Evolutionary conservation across 805 yeast species (phyloP).

Genomic region (Lipomyces kockii): DNA sequence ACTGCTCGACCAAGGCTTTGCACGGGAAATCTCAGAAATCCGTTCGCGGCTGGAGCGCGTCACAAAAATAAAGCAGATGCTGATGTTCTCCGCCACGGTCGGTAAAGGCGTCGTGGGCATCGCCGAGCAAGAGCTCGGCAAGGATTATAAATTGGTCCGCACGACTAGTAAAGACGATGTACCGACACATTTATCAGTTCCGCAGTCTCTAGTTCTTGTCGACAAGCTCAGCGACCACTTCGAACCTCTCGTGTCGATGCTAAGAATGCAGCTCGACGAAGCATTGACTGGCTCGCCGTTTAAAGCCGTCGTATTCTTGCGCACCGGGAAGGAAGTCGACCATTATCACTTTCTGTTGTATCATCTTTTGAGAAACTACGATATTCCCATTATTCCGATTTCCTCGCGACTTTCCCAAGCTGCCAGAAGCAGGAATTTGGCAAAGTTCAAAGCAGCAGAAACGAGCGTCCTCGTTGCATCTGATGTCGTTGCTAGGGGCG

Average conservation of each 20-base stretch:
- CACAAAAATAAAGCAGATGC: constrained; percentile 54
- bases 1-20: constrained; percentile 79
- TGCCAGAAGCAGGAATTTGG: constrained; percentile 65
- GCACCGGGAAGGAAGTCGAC: constrained; percentile 73
- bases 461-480: constrained; percentile 75
- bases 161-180: constrained; percentile 67
- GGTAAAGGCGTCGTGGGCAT: constrained; percentile 67
- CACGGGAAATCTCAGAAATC: constrained; percentile 63
- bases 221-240: constrained; percentile 44
- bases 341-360: constrained; percentile 55
- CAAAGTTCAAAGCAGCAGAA: constrained; percentile 54
- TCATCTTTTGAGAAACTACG: constrained; percentile 28
- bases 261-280: constrained; percentile 60
- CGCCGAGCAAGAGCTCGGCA: constrained; percentile 59
- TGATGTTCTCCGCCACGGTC: constrained; percentile 88
- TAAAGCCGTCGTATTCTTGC: constrained; percentile 82
- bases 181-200: constrained; percentile 69
- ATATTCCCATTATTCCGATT: constrained; percentile 42
- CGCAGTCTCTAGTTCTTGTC: constrained; percentile 49
- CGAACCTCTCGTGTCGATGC: constrained; percentile 68
- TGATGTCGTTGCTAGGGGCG: constrained; percentile 95
- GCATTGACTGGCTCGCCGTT: constrained; percentile 52
- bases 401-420: constrained; percentile 80
- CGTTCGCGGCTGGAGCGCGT: constrained; percentile 54
- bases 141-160: constrained; percentile 61